These are phyloP conservation scores for Diddensiella transvaalensis DNA, from an alignment of 805 yeast species.

Conservation along the genomic window DNA sequence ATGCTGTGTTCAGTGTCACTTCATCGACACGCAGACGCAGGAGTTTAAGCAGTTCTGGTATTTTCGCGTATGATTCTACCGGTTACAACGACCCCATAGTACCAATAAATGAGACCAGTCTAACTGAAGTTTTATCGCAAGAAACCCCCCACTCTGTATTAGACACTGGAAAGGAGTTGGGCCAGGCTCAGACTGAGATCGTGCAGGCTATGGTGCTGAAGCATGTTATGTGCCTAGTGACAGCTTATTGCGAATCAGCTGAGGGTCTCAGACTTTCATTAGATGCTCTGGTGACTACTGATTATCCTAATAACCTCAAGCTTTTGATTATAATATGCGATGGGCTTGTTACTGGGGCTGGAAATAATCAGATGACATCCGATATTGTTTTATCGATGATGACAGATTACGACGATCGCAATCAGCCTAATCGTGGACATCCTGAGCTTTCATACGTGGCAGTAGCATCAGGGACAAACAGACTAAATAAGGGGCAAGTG, in stretches of 20 bases:
- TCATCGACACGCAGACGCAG: background rate
- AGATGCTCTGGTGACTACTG: constrained; percentile 76
- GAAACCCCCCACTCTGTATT: background rate
- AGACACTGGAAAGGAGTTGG: background rate
- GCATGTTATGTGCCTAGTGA: constrained; percentile 62
- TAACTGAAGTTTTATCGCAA: background rate
- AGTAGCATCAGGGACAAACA: constrained; percentile 69
- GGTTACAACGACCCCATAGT: background rate
- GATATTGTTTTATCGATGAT: constrained; percentile 73
- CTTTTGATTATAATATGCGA: constrained; percentile 77
- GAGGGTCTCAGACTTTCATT: constrained; percentile 68
- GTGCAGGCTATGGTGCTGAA: constrained; percentile 20
- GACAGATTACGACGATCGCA: constrained; percentile 60
- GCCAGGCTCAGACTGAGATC: background rate
- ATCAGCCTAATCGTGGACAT: constrained; percentile 63
- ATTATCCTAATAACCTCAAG: constrained; percentile 79
- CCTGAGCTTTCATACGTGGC: constrained; percentile 76
- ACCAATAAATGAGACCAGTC: background rate
- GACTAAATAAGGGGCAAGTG: constrained; percentile 86
- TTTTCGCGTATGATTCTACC: background rate
- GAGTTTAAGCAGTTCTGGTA: background rate
- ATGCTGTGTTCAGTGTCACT: background rate
- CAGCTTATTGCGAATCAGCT: constrained; percentile 84
- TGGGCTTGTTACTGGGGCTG: constrained; percentile 81
- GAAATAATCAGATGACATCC: constrained; percentile 64